Percentiles rank a stretch among this genome's conserved stretches.
Conservation (phyloP, 2,329 filamentous ascomycete genomes). For the Xylariales sp. region DNA sequence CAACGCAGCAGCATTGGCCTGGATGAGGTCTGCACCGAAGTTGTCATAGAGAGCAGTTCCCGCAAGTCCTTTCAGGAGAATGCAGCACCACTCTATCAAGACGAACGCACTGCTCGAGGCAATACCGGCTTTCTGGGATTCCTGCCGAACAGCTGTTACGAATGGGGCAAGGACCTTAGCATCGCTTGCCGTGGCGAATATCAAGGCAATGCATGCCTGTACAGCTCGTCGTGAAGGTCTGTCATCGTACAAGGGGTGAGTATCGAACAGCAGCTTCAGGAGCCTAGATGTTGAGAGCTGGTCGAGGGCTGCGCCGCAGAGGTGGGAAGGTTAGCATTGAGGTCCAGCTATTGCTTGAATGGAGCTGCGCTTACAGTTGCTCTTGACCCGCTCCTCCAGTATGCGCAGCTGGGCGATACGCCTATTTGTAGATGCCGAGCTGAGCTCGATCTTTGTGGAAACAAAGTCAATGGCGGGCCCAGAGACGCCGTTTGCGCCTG, state of each 20-base stretch:
- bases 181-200: slow-evolving; percentile 56
- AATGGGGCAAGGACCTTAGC: slow-evolving; percentile 59
- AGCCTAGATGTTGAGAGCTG: slow-evolving; percentile 47
- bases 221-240: slow-evolving; percentile 78
- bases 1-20: slow-evolving; percentile 66
- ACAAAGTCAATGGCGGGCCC: slow-evolving; percentile 43
- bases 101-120: slow-evolving; percentile 81
- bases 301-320: slow-evolving; percentile 36
- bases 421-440: slow-evolving; percentile 56
- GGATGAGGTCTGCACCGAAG: slow-evolving; percentile 61
- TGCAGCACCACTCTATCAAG: slow-evolving; percentile 82
- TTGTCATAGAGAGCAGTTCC: slow-evolving; percentile 58
- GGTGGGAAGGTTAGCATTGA: neutral
- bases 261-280: slow-evolving; percentile 75
- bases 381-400: slow-evolving; percentile 53
- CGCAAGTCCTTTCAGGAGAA: slow-evolving; percentile 69
- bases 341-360: neutral
- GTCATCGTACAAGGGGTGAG: slow-evolving; percentile 83
- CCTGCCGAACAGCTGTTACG: slow-evolving; percentile 61
- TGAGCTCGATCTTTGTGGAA: slow-evolving; percentile 44
- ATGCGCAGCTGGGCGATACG: slow-evolving; percentile 51
- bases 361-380: slow-evolving; percentile 41
- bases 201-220: slow-evolving; percentile 69
- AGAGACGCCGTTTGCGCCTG: slow-evolving; percentile 34
- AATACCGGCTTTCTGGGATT: slow-evolving; percentile 73